Evolutionary conservation across 1,284 basidiomycete species (phyloP).

Genomic region (Prillingera fragicola): DNA sequence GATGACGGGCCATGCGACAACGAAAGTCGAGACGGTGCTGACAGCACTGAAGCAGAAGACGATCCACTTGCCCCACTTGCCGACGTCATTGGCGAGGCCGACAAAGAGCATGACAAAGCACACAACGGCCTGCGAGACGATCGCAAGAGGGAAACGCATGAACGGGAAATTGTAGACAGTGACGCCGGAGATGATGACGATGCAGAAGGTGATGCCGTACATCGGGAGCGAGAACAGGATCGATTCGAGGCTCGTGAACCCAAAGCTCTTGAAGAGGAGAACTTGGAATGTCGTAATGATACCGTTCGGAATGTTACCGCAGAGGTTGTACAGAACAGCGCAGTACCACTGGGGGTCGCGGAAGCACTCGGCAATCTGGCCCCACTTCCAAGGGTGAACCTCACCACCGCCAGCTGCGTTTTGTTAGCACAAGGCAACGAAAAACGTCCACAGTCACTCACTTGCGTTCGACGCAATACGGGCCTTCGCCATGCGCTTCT

Average conservation of each 20-base stretch:
- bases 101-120: slow-evolving; percentile 23
- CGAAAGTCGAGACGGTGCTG: slow-evolving; percentile 18
- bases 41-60: slow-evolving; percentile 14
- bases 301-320: slow-evolving; percentile 19
- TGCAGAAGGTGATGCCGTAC: slow-evolving; percentile 16
- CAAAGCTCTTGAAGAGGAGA: slow-evolving; percentile 23
- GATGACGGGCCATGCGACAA: slow-evolving; percentile 13
- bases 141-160: slow-evolving; percentile 24
- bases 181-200: slow-evolving; percentile 13
- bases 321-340: slow-evolving; percentile 21
- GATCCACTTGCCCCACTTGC: slow-evolving; percentile 24
- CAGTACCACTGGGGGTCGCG: slow-evolving; percentile 22
- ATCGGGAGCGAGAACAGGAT: slow-evolving; percentile 21
- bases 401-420: slow-evolving; percentile 15
- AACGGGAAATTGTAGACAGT: slow-evolving; percentile 15
- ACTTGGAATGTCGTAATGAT: slow-evolving; percentile 19
- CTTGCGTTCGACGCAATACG: slow-evolving; percentile 22
- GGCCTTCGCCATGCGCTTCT: slow-evolving; percentile 29
- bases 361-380: slow-evolving; percentile 25
- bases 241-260: slow-evolving; percentile 24
- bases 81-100: slow-evolving; percentile 12
- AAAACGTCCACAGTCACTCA: no score
- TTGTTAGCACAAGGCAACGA: no score
- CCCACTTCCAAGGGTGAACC: slow-evolving; percentile 25
- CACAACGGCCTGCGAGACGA: slow-evolving; percentile 11